Evolutionary conservation across 805 yeast genomes (phyloP), one percentile per base, ranked within the genome.

Genomic region (Saccharomycopsis fibuligera): DNA sequence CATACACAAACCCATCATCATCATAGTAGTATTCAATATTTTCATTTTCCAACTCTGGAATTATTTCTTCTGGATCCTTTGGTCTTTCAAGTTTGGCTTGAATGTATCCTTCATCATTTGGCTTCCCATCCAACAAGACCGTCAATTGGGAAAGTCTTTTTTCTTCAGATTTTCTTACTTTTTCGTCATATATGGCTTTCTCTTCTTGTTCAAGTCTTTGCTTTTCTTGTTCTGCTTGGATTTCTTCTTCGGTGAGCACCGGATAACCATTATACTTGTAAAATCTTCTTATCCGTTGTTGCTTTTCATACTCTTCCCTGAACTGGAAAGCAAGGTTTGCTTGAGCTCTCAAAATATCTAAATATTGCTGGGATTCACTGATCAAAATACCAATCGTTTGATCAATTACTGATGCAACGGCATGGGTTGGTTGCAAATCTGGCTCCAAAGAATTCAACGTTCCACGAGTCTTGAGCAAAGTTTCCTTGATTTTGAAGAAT

Each of bases 331-430:
- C 76, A 37, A 78, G 46, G 56, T 79, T 78, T 17, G 81, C 81
- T 58, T 75, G 70, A 6, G 83, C 77, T 60, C 82, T 71, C 49
- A 77, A 61, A 30, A 78, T 69, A 29, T 76, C 73, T 53, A 81
- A 65, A 58, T 78, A 81, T 43, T 78, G 81, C 16, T 78, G 81
- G 46, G 80, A 75, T 58, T 85, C 93, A 41, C 76, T 71, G 27
- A 73, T 59, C 43, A 84, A 60, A 14, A 75, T 66, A 39, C 68
- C 67, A 44, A 81, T 63, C 48, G 81, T 62, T 23, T 58, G 54
- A 42, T 67, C 68, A 19, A 68, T 57, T 24, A 62, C 17, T 16
- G 23, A 16, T 9, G 52, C 50, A 9, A 38, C 27, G 9, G 33
- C 21, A 17, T 50, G 52, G 6, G 42, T 25, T n/a, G 45, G 35